Percentiles rank a stretch among this genome's conserved stretches.
These are phyloP conservation scores for Elongisporangium senticosum DNA, from an alignment of 352 stramenopile species.

Conservation along the genomic window DNA sequence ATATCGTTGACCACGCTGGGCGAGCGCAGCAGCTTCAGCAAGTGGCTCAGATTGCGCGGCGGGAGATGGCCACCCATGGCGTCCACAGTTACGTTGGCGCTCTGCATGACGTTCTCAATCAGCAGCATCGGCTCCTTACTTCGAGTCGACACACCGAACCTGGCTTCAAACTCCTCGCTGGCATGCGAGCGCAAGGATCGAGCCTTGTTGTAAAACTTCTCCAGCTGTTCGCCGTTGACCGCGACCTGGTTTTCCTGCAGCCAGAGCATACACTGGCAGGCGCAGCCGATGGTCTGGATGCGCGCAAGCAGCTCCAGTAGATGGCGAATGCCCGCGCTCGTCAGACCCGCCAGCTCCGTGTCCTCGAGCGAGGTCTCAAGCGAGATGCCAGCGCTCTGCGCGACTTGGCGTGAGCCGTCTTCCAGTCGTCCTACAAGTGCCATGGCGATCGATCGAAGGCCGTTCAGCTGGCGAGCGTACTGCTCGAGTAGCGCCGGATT, in stretches of 20 bases:
- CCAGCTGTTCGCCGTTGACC: slow-evolving; percentile 40
- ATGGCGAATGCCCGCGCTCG: slow-evolving; percentile 53
- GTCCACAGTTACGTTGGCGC: slow-evolving; percentile 29
- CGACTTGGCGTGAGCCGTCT: slow-evolving; percentile 48
- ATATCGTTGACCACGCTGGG: slow-evolving; percentile 50
- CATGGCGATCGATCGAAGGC: slow-evolving; percentile 59
- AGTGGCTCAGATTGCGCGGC: slow-evolving; percentile 38
- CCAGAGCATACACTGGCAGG: slow-evolving; percentile 65
- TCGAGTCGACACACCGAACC: slow-evolving; percentile 56
- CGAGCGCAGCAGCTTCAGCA: slow-evolving; percentile 47
- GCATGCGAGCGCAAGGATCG: slow-evolving; percentile 43
- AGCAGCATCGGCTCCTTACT: slow-evolving; percentile 52
- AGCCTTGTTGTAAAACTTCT: slow-evolving; percentile 65
- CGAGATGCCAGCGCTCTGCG: slow-evolving; percentile 11
- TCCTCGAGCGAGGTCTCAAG: slow-evolving; percentile 32
- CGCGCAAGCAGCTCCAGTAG: slow-evolving; percentile 64
- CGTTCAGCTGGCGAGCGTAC: slow-evolving; percentile 56
- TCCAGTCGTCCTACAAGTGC: slow-evolving; percentile 62
- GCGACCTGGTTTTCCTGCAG: slow-evolving; percentile 47
- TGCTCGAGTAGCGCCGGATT: slow-evolving; percentile 33
- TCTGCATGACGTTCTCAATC: slow-evolving; percentile 77
- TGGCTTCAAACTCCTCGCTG: slow-evolving; percentile 63
- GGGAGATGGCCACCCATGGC: slow-evolving; percentile 33
- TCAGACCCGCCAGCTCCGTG: slow-evolving; percentile 65
- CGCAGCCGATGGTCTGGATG: slow-evolving; percentile 45